Evolutionary conservation across 768 basidiomycete genomes (phyloP), one percentile per base, ranked within the genome.

Genomic region (Pholiota molesta): DNA sequence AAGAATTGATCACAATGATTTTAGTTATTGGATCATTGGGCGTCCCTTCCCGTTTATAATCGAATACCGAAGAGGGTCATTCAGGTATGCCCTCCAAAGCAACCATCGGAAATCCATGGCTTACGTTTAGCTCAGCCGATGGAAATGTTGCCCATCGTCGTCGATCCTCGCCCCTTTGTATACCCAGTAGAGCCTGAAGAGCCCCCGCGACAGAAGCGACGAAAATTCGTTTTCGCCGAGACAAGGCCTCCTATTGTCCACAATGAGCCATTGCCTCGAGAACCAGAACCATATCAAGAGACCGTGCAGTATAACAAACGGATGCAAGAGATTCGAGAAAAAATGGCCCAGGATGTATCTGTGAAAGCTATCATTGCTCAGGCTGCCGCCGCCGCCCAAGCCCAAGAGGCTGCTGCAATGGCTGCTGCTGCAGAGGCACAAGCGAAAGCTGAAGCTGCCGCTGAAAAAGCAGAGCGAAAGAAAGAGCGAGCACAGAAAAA

Each of bases 1-100:
- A 17, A 3, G 11, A 16, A 54, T 60, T 26, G 54, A 55, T 19
- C 51, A 14, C 57, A 42, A 44, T 54, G 28, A 39, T 23, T 37
- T 16, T 65, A 95, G 91, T 80, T 98, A 4, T 76, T 96, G 8
- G 85, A 85, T 13, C 83, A 90, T 60, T 99, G 97, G 97, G 83
- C 84, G 19, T 80, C 81, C 2, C 80, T 98, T 47, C 87, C 88
- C 31, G 72, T 86, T n/a, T 90, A 85, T 28, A 96, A 90, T 73
- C 86, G 94, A 67, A 97, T 97, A 84, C 92, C 94, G 16, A 92
- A 93, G 71, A 83, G 90, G 59, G 66, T 80, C 5, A 70, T 71
- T 13, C 64, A 70, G 66, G 78, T 78, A 51, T 40, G 67, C 21
- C 35, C 11, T 14, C n/a, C 28, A 2, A 26, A 9, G 31, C 21